Evolutionary conservation across 2,329 filamentous ascomycete species (phyloP).

Genomic region (Pleurostoma richardsiae): DNA sequence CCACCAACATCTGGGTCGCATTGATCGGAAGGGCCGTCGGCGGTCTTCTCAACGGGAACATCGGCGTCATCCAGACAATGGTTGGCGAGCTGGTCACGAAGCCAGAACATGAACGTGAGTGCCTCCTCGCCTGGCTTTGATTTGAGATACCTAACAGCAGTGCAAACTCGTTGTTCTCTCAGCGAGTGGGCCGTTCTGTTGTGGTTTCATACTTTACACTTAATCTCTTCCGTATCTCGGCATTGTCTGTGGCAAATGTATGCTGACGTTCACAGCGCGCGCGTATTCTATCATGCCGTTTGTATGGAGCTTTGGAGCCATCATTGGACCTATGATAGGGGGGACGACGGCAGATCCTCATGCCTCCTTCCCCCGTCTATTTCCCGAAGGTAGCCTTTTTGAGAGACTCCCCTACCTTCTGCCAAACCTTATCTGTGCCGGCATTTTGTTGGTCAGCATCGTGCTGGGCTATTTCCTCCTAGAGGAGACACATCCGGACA

Average conservation of each 20-base stretch:
- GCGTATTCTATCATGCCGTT: constrained; percentile 94
- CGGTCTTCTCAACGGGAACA: constrained; percentile 84
- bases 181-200: no score
- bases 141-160: not conserved
- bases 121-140: not conserved
- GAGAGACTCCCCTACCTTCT: constrained; percentile 79
- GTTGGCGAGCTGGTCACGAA: constrained; percentile 81
- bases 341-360: constrained; percentile 80
- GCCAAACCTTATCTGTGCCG: constrained; percentile 80
- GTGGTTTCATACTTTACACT: no score
- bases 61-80: constrained; percentile 89
- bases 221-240: no score
- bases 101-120: constrained; percentile 80
- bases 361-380: constrained; percentile 65
- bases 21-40: constrained; percentile 71
- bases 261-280: constrained; percentile 46
- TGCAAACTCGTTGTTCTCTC: constrained; percentile 8
- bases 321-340: constrained; percentile 82
- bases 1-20: constrained; percentile 79
- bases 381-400: constrained; percentile 66
- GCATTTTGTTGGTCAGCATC: constrained; percentile 72
- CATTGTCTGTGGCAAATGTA: not conserved
- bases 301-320: constrained; percentile 87
- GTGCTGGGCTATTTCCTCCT: constrained; percentile 75
- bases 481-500: constrained; percentile 84